Evolutionary conservation across 257 asterid genomes (phyloP), one percentile per base, ranked within the genome.

Genomic region (Gynochthodes officinalis): DNA sequence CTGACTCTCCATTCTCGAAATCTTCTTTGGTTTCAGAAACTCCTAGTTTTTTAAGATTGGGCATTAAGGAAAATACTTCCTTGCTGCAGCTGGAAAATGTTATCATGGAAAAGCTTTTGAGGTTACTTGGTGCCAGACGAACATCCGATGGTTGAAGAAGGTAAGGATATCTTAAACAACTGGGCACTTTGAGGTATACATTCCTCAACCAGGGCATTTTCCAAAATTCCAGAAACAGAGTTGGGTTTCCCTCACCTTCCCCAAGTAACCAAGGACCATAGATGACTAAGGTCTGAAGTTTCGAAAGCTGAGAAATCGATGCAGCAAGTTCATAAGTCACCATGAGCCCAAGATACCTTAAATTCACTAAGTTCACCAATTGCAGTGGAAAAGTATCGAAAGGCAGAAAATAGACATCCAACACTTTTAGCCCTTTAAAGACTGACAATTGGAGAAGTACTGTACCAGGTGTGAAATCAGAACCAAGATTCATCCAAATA

Each of bases 271-370:
- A 69, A 11, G 79, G 77, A 76, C 76, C 68, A 48, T 76, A 57
- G 58, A 83, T 15, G n/a, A 83, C 72, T 50, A 83, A 72, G 58
- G 72, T 76, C 66, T 83, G 79, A 39, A 83, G 76, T 64, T 76
- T 75, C 57, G 21, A 27, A 7, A 76, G 52, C 14, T 60, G 68
- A 14, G 72, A 60, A 13, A 69, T 28, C 0, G 64, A 15, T 69
- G 78, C 28, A 42, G 78, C 79, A 27, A 76, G 68, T 18, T 77
- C 68, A 50, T 71, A 76, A 40, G 75, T 50, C 7, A 33, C 67
- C 6, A 32, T 61, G 23, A 61, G 44, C 0, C 46, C 44, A 16
- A 48, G 53, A 48, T 5, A 61, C 67, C 67, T 61, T 33, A 61
- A 32, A 16, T 35, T 61, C 14, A 61, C 67, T 27, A 61, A 61